Percentiles rank a stretch among this genome's conserved stretches.
These are phyloP conservation scores for Hevea brasiliensis DNA, from an alignment of 345 rosid species.

Conservation along the genomic window DNA sequence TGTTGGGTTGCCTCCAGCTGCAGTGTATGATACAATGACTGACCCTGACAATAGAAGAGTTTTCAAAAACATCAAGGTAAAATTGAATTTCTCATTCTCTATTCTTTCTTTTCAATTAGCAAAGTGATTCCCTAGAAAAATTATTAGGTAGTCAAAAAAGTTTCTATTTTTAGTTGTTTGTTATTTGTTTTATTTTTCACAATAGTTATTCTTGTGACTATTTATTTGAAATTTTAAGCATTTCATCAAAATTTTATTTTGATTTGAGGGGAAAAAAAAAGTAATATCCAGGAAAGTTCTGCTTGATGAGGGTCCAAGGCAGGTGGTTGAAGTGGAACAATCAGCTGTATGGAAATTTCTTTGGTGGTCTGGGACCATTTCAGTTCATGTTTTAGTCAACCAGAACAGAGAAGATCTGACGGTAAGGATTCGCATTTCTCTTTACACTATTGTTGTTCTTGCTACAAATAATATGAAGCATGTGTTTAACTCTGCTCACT, in stretches of 20 bases:
- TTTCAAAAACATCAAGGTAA: constrained; percentile 91
- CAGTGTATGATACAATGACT: constrained; percentile 69
- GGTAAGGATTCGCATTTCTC: constrained; percentile 40
- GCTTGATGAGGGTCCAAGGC: constrained; percentile 75
- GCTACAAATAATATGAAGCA: neutral
- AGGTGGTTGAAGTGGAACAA: constrained; percentile 88
- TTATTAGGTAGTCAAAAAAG: neutral
- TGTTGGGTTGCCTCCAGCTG: constrained; percentile 88
- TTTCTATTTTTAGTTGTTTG: neutral
- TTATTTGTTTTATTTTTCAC: neutral
- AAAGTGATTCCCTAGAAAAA: neutral
- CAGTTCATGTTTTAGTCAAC: constrained; percentile 81
- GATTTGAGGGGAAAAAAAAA: constrained; percentile 44
- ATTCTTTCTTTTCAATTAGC: neutral
- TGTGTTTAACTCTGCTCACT: neutral
- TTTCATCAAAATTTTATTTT: constrained; percentile 2
- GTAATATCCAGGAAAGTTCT: constrained; percentile 69
- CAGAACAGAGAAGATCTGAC: constrained; percentile 73
- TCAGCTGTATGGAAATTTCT: constrained; percentile 94
- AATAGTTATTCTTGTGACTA: neutral
- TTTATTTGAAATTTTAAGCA: too few relatives aligned
- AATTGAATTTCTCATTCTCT: neutral
- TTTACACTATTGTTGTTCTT: neutral
- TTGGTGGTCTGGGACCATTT: constrained; percentile 93
- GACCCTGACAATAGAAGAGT: constrained; percentile 92